phyloP scores from a whole-genome alignment of 495 filamentous ascomycete species.

The Penicillium dipodomyicola region DNA sequence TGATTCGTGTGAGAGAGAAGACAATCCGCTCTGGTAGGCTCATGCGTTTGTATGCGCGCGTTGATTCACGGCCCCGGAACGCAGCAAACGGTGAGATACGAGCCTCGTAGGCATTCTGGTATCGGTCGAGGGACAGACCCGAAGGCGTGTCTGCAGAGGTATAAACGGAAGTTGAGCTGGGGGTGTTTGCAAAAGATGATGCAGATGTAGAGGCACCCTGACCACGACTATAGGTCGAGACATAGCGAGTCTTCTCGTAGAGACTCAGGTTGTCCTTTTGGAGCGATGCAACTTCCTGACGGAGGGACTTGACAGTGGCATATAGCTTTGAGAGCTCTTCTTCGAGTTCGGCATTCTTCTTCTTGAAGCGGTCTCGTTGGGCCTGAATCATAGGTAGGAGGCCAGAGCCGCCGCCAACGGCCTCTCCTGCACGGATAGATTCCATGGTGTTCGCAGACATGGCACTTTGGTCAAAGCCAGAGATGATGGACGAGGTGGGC shows the following conservation, averaged over 20 bases:
- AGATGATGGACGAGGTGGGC: slow-evolving; percentile 96
- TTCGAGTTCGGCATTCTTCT: slow-evolving; percentile 88
- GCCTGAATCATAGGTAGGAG: slow-evolving; percentile 98
- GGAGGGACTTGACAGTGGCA: slow-evolving; percentile 75
- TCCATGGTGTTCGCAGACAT: slow-evolving; percentile 52
- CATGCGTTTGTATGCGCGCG: slow-evolving; percentile 94
- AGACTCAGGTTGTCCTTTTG: slow-evolving; percentile 96
- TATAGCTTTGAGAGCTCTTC: slow-evolving; percentile 83
- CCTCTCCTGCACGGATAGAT: slow-evolving; percentile 62
- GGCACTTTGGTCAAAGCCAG: slow-evolving; percentile 72
- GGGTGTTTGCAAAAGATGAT: slow-evolving; percentile 66
- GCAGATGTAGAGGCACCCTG: slow-evolving; percentile 64
- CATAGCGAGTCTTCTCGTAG: slow-evolving; percentile 97
- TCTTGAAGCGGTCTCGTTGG: slow-evolving; percentile 97
- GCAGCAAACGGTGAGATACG: slow-evolving; percentile 94
- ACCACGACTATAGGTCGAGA: slow-evolving; percentile 81
- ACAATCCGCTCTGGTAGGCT: slow-evolving; percentile 84
- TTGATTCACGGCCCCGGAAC: slow-evolving; percentile 87
- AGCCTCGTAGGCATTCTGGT: slow-evolving; percentile 89
- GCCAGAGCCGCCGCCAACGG: slow-evolving; percentile 78
- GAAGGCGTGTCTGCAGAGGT: slow-evolving; percentile 57
- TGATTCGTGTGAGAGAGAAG: slow-evolving; percentile 85
- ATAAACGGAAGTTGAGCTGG: slow-evolving; percentile 71
- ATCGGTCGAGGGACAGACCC: slow-evolving; percentile 75
- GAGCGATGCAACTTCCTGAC: slow-evolving; percentile 86